These are phyloP conservation scores for Leishmania martiniquensis DNA, from an alignment of 208 protist genomes.

Conservation along the genomic window DNA sequence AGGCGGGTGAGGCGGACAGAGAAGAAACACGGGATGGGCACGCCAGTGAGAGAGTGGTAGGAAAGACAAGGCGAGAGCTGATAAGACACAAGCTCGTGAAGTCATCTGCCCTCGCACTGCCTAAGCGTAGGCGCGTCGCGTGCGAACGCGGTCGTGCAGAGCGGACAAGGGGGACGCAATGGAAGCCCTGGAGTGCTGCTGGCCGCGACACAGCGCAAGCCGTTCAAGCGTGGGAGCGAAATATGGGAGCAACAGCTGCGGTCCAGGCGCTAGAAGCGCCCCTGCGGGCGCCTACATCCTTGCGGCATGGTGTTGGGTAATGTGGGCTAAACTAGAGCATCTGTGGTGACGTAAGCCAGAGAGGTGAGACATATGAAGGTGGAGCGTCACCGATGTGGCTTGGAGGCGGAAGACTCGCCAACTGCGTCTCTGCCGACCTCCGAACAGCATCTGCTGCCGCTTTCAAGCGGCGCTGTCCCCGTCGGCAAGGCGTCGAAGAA, in stretches of 20 bases:
- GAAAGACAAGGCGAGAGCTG: background rate
- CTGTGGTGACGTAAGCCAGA: background rate
- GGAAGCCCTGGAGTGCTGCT: too few species aligned
- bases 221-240: background rate
- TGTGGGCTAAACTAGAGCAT: background rate
- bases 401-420: background rate
- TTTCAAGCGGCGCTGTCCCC: background rate
- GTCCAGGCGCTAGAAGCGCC: background rate
- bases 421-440: background rate
- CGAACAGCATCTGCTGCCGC: background rate
- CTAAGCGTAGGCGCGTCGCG: background rate
- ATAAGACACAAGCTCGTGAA: background rate
- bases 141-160: background rate
- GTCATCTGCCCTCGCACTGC: background rate
- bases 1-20: background rate
- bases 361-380: background rate
- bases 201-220: background rate
- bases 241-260: background rate
- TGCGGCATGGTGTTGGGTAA: background rate
- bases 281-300: background rate
- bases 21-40: background rate
- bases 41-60: background rate
- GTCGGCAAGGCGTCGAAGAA: slow-evolving; percentile 50
- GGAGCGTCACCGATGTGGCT: background rate
- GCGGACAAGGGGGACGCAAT: background rate